Percentiles rank a stretch among this genome's conserved stretches.
These are phyloP conservation scores for Pelargonium myrrhifolium DNA, from an alignment of 441 rosid genomes.

Conservation along the genomic window DNA sequence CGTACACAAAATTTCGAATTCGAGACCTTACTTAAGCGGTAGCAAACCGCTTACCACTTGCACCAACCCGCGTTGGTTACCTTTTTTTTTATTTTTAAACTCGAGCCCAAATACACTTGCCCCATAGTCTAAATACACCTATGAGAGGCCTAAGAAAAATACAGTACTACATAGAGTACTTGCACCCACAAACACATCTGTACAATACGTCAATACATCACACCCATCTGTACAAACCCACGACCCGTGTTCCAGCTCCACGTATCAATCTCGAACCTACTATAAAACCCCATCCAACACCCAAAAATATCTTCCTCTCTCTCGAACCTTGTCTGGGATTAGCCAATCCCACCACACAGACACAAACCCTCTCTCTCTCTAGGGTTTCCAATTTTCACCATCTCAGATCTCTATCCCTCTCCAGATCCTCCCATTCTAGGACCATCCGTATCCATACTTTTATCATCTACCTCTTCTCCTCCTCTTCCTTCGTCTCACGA, in stretches of 20 bases:
- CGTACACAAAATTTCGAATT: too few species aligned
- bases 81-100: too few species aligned
- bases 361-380: neutral
- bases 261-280: neutral
- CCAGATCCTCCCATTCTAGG: neutral
- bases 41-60: too few species aligned
- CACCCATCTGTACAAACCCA: neutral
- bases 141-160: too few species aligned
- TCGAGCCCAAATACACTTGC: too few species aligned
- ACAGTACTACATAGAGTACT: too few species aligned
- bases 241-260: neutral
- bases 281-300: neutral
- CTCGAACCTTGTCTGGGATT: neutral
- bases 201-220: too few species aligned
- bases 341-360: neutral
- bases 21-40: too few species aligned
- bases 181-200: too few species aligned
- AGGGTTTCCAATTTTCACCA: neutral
- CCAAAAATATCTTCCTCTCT: neutral
- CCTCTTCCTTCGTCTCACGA: slow-evolving; percentile 11
- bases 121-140: too few species aligned
- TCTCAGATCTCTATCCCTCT: neutral
- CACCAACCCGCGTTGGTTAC: too few species aligned
- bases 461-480: neutral
- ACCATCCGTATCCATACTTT: too few species aligned